Evolutionary conservation across 257 asterid genomes (phyloP), one percentile per base, ranked within the genome.

Genomic region (Euphrasia confusa): DNA sequence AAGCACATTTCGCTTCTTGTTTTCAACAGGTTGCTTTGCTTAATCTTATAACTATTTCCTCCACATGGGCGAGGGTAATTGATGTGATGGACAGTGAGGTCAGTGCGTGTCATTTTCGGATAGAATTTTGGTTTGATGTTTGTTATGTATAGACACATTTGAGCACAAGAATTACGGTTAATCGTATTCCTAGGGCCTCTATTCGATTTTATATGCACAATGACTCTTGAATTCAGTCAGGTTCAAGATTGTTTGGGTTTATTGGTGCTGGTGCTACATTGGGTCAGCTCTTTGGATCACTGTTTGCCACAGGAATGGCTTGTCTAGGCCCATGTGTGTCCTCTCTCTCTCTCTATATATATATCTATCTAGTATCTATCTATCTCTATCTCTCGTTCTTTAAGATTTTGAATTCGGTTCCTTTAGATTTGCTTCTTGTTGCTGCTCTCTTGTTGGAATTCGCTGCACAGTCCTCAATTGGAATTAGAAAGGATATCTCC

Each of bases 191-290:
- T 13, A 56, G 53, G 55, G 53, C 74, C 58, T 35, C 8, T 28
- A 54, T 40, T 67, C 26, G 58, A 64, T 54, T 30, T 30, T 70
- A 40, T 65, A 61, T 72, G 67, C 77, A 33, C 69, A 74, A 65
- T 78, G 71, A 78, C 79, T 78, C 75, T 67, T 71, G 70, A 71
- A 68, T 93, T 77, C 95, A 93, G 97, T 89, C 99, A 93, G 99
- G 99, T 81, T 87, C 97, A 77, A 85, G 99, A 87, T 78, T 93
- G 86, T 93, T 93, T 72, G 99, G 99, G 64, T 93, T 93, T 80
- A 84, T 89, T 79, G 99, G 99, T 64, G 99, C 97, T 76, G 99
- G 99, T 61, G 97, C 99, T 68, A 93, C 99, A n/a, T 63, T 93
- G 66, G 99, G 96, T 10, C 97, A 93, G 84, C 96, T 93, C 64